Percentiles rank a stretch among this genome's conserved stretches.
These are phyloP conservation scores for Ichthyophthirius multifiliis DNA, from an alignment of 169 alveolate species.

Conservation along the genomic window DNA sequence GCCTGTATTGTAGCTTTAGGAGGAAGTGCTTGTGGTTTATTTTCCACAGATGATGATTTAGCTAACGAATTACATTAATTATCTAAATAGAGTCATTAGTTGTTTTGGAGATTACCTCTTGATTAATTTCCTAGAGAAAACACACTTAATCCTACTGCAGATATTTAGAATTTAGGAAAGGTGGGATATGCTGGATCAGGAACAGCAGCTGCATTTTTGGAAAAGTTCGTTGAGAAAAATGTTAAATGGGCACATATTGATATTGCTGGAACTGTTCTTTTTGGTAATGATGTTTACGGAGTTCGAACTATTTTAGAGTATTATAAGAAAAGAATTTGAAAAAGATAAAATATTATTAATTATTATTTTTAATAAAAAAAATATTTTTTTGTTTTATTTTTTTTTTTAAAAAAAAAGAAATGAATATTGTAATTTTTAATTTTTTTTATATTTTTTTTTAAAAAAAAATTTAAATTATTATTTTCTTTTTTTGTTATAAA, in stretches of 20 bases:
- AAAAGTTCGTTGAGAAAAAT: constrained; percentile 86
- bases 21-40: constrained; percentile 27
- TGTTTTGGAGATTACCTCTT: constrained; percentile 35
- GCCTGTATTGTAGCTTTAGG: constrained; percentile 58
- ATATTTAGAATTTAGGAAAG: constrained; percentile 22
- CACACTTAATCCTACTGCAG: constrained; percentile 23
- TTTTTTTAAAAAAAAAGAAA: too few relatives aligned
- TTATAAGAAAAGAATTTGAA: neutral
- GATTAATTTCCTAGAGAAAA: constrained; percentile 26
- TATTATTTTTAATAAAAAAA: too few relatives aligned
- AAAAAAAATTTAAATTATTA: too few relatives aligned
- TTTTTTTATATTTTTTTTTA: too few relatives aligned
- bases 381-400: too few relatives aligned
- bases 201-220: constrained; percentile 92
- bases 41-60: constrained; percentile 38
- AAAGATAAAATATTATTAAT: neutral
- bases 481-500: too few relatives aligned
- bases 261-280: constrained; percentile 8
- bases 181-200: constrained; percentile 56
- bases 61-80: constrained; percentile 14
- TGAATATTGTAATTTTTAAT: too few relatives aligned
- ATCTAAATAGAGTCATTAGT: neutral
- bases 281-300: neutral
- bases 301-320: neutral
- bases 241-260: constrained; percentile 77